Percentiles rank a stretch among this genome's conserved stretches.
These are phyloP conservation scores for Carex myosuroides DNA, from an alignment of 176 grass and related monocot species.

Conservation along the genomic window DNA sequence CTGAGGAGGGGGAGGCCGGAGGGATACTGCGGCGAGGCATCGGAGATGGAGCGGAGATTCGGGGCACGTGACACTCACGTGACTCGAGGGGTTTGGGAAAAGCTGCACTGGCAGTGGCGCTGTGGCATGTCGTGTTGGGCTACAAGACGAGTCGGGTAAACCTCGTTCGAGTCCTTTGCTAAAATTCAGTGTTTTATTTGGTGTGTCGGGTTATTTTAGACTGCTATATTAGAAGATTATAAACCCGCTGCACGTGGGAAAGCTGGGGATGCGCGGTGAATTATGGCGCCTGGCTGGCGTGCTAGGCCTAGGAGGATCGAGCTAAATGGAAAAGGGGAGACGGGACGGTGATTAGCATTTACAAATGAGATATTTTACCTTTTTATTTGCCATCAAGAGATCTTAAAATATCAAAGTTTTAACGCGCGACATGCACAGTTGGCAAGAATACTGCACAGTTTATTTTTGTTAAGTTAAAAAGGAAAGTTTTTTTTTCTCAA, in stretches of 20 bases:
- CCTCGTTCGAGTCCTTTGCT: neutral
- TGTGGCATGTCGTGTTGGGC: constrained; percentile 16
- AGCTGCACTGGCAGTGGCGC: constrained; percentile 19
- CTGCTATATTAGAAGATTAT: neutral
- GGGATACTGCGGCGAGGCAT: constrained; percentile 56
- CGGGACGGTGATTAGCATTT: neutral
- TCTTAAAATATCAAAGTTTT: no score
- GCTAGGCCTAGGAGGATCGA: neutral
- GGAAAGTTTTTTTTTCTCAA: no score
- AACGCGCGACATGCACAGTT: no score
- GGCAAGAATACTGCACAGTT: no score
- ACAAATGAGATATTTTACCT: neutral
- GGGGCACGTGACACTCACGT: constrained; percentile 32
- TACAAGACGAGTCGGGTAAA: neutral
- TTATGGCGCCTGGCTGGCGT: neutral
- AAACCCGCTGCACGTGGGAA: neutral
- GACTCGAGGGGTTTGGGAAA: constrained; percentile 9
- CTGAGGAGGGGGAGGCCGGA: constrained; percentile 53
- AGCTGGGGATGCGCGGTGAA: neutral
- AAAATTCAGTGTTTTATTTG: neutral
- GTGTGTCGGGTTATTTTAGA: neutral
- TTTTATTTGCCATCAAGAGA: neutral
- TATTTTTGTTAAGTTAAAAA: no score
- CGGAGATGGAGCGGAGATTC: constrained; percentile 21
- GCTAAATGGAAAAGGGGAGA: neutral